Conservation (phyloP, 2,329 filamentous ascomycete genomes). For the Penicillium sp. region DNA sequence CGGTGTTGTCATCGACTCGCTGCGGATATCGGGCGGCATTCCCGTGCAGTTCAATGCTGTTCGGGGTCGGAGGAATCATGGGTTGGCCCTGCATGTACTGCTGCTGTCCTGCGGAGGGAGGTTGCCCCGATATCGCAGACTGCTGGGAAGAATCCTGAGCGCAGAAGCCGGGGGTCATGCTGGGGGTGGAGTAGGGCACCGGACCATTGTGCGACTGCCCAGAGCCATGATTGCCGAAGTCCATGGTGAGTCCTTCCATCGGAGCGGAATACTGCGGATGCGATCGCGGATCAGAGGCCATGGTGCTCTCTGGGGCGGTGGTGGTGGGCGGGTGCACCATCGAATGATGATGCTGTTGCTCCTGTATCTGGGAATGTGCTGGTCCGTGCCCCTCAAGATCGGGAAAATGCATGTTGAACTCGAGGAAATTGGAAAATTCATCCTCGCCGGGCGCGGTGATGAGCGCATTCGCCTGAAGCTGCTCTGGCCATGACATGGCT, state of each 20-base stretch:
- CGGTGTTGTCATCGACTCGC: conserved; percentile 40
- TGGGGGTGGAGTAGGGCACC: conserved; percentile 31
- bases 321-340: conserved; percentile 34
- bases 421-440: conserved; percentile 51
- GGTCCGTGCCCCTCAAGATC: conserved; percentile 42
- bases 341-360: conserved; percentile 31
- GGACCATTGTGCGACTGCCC: conserved; percentile 24
- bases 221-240: conserved; percentile 6
- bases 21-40: conserved; percentile 42
- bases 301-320: conserved; percentile 27
- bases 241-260: conserved; percentile 36
- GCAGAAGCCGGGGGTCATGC: conserved; percentile 34
- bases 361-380: conserved; percentile 35
- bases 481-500: conserved; percentile 41
- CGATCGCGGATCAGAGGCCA: conserved; percentile 28
- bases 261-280: conserved; percentile 29
- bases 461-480: conserved; percentile 40
- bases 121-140: conserved; percentile 20
- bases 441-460: conserved; percentile 43
- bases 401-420: conserved; percentile 49
- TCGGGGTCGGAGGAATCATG: conserved; percentile 49
- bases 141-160: conserved; percentile 31
- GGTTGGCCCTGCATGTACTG: conserved; percentile 33
- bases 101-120: conserved; percentile 17
- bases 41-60: conserved; percentile 50